Conservation (phyloP, 1,284 basidiomycete species). For the Leccinum griseonigrum region DNA sequence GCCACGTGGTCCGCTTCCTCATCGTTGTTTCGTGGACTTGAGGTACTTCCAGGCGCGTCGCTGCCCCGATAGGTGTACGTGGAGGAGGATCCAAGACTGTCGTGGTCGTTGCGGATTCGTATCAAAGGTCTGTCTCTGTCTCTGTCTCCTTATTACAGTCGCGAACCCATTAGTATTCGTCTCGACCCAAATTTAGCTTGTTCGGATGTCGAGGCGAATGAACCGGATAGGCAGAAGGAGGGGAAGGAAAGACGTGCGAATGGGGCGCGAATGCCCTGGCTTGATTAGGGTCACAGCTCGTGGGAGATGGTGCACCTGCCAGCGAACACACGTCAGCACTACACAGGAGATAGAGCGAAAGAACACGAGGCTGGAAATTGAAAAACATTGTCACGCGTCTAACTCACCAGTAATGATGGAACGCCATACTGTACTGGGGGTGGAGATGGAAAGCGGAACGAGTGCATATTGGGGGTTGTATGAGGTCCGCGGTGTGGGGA, state of each 20-base stretch:
- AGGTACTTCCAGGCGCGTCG: conserved; percentile 3
- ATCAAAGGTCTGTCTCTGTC: conserved; percentile 26
- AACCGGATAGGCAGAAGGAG: not conserved
- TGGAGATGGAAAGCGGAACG: conserved; percentile 17
- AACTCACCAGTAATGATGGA: conserved; percentile 24
- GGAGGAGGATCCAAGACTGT: conserved; percentile 31
- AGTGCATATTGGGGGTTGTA: conserved; percentile 1
- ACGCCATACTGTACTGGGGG: conserved; percentile 14
- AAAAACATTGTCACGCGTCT: not conserved
- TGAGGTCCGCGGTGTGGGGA: conserved; percentile 8
- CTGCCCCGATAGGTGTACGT: conserved; percentile 25
- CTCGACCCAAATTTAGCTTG: conserved; percentile 4
- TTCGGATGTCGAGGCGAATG: not conserved
- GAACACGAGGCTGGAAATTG: not conserved
- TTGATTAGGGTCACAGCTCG: conserved; percentile 12
- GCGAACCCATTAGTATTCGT: conserved; percentile 3
- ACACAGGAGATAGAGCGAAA: conserved; percentile 1
- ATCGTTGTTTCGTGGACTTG: conserved; percentile 19
- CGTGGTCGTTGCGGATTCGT: conserved; percentile 29
- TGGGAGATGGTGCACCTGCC: conserved; percentile 17
- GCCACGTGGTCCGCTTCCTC: conserved; percentile 2
- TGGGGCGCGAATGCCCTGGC: conserved; percentile 4
- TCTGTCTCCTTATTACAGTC: conserved; percentile 21
- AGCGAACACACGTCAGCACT: conserved; percentile 13
- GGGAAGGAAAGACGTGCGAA: conserved; percentile 4